phyloP scores from a whole-genome alignment of 768 basidiomycete genomes.

The Suillus spraguei region DNA sequence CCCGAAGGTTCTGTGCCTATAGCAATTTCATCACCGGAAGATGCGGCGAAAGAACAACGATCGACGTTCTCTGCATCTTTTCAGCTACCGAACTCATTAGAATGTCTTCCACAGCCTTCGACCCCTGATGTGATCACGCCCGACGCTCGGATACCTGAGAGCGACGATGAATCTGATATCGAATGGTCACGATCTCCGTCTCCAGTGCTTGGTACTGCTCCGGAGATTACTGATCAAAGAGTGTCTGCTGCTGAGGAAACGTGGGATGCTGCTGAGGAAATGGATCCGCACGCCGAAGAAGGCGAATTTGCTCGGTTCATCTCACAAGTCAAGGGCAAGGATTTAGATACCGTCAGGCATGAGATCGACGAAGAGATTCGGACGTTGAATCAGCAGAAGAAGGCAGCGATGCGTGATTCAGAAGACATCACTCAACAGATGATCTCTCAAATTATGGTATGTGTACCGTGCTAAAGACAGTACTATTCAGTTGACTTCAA shows the following conservation, averaged over 20 bases:
- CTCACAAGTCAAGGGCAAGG: conserved; percentile 86
- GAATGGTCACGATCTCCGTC: conserved; percentile 46
- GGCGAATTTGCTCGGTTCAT: conserved; percentile 92
- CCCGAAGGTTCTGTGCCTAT: conserved; percentile 3
- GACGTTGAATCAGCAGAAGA: conserved; percentile 78
- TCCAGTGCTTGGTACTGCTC: conserved; percentile 20
- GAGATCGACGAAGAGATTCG: conserved; percentile 95
- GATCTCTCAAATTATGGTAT: conserved; percentile 81
- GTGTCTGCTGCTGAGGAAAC: conserved; percentile 38
- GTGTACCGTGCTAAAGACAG: conserved; percentile 19
- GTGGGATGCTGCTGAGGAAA: conserved; percentile 88
- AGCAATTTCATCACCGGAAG: conserved; percentile 16
- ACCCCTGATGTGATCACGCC: conserved; percentile 9
- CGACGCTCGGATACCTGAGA: conserved; percentile 13
- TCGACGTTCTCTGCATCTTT: conserved; percentile 7
- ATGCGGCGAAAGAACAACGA: conserved; percentile 12
- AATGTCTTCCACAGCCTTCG: conserved; percentile 14
- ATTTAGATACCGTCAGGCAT: conserved; percentile 75
- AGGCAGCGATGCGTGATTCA: conserved; percentile 88
- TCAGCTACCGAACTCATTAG: conserved; percentile 10
- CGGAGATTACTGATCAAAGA: conserved; percentile 6
- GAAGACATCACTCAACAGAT: conserved; percentile 96
- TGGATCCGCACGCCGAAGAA: conserved; percentile 77
- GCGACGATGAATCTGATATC: conserved; percentile 28
- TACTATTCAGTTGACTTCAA: conserved; percentile 7